These are phyloP conservation scores for Fusarium hainanense DNA, from an alignment of 2,329 filamentous ascomycete species.

Conservation along the genomic window DNA sequence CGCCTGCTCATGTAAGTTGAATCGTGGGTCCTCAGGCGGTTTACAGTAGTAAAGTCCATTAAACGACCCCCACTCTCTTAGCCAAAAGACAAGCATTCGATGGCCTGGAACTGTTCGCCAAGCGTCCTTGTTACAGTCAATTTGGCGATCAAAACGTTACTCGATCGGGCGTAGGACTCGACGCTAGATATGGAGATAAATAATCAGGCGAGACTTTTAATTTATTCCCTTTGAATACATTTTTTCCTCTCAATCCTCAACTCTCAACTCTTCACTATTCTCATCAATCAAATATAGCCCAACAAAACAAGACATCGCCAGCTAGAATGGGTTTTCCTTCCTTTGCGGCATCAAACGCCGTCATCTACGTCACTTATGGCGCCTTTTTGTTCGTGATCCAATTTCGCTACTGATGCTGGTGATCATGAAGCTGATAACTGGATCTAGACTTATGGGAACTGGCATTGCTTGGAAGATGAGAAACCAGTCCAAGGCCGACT, in stretches of 20 bases:
- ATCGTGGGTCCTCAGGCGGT: constrained; percentile 18
- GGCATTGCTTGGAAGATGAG: constrained; percentile 67
- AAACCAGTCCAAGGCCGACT: constrained; percentile 75
- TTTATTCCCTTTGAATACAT: constrained; percentile 12
- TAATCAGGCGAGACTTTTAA: constrained; percentile 21
- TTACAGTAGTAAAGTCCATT: constrained; percentile 1
- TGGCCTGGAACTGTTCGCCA: constrained; percentile 7
- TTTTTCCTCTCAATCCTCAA: constrained; percentile 1
- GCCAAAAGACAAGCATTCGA: constrained; percentile 17
- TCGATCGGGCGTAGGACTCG: constrained; percentile 22
- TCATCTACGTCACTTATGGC: constrained; percentile 84
- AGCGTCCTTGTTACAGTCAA: constrained; percentile 16
- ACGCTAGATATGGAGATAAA: constrained; percentile 27
- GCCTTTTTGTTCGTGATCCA: constrained; percentile 73
- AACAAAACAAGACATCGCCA: not conserved
- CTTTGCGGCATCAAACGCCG: constrained; percentile 80
- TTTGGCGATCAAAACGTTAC: constrained; percentile 31
- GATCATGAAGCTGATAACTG: constrained; percentile 29
- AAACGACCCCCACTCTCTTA: constrained; percentile 27
- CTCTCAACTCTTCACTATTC: not conserved
- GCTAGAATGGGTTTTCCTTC: constrained; percentile 78
- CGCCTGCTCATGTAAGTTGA: constrained; percentile 6
- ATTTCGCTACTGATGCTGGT: not conserved
- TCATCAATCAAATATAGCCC: not conserved
- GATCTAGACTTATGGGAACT: constrained; percentile 69